These are phyloP conservation scores for Ailanthus altissimus DNA, from an alignment of 345 rosid genomes.

Conservation along the genomic window DNA sequence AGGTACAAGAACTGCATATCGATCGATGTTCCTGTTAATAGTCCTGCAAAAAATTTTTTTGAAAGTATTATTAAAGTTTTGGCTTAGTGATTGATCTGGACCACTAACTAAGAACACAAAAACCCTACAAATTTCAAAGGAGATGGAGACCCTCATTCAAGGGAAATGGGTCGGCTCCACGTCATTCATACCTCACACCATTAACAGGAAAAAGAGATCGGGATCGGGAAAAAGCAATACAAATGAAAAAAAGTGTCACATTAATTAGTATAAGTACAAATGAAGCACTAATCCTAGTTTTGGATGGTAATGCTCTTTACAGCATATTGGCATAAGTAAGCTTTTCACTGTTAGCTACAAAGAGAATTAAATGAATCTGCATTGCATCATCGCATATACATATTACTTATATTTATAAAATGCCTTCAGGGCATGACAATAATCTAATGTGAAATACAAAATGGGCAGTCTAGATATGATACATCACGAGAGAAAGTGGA, in stretches of 20 bases:
- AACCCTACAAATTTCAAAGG: conserved; percentile 35
- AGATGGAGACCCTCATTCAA: conserved; percentile 40
- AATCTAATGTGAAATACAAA: conserved; percentile 1
- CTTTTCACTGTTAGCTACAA: conserved; percentile 26
- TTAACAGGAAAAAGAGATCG: not conserved
- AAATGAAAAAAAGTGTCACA: conserved; percentile 20
- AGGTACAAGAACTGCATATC: conserved; percentile 8
- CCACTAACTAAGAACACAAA: conserved; percentile 30
- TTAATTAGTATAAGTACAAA: conserved; percentile 36
- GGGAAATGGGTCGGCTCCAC: conserved; percentile 47
- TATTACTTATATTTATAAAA: not conserved
- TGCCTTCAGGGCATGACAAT: not conserved
- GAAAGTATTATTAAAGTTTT: conserved; percentile 20
- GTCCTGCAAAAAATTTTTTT: not conserved
- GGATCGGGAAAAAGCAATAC: not conserved
- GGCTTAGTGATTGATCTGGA: conserved; percentile 24
- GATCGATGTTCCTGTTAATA: conserved; percentile 15
- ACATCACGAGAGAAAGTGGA: conserved; percentile 24
- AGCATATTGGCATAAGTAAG: conserved; percentile 28
- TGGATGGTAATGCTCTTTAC: conserved; percentile 36
- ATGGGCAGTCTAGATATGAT: not conserved
- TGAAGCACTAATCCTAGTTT: conserved; percentile 40
- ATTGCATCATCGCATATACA: not conserved
- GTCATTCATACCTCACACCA: conserved; percentile 41
- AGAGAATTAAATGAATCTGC: conserved; percentile 19